Conservation (phyloP, 768 basidiomycete species). For the Porpolomopsis calyptriformis region DNA sequence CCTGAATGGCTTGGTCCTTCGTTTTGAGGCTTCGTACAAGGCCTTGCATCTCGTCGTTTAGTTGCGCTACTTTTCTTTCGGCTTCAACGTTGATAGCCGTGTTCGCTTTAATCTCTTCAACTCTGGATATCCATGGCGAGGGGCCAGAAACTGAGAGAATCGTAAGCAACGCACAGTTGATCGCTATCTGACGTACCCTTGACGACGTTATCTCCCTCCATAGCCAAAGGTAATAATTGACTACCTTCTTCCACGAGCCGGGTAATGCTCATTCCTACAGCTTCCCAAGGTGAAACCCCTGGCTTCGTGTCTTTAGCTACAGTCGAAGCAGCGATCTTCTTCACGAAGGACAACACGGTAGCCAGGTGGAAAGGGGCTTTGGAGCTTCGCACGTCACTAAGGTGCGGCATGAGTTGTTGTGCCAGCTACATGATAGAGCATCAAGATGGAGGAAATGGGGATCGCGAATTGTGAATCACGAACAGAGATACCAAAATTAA, state of each 20-base stretch:
- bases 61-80: conserved; percentile 73
- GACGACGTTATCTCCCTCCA: conserved; percentile 67
- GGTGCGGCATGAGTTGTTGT: conserved; percentile 77
- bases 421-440: conserved; percentile 50
- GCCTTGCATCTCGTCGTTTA: conserved; percentile 85
- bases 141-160: conserved; percentile 52
- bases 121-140: conserved; percentile 77
- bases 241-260: conserved; percentile 63
- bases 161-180: conserved; percentile 1
- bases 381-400: conserved; percentile 67
- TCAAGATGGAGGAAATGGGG: neutral
- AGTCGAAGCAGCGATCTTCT: conserved; percentile 60
- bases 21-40: conserved; percentile 73
- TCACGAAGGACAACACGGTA: conserved; percentile 59
- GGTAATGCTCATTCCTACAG: conserved; percentile 56
- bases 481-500: conserved; percentile 88
- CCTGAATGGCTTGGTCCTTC: conserved; percentile 88
- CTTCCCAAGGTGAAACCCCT: conserved; percentile 65
- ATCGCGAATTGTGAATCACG: conserved; percentile 15
- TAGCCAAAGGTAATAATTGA: conserved; percentile 55
- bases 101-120: conserved; percentile 73
- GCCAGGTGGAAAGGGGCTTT: conserved; percentile 72
- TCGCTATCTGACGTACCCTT: conserved; percentile 46
- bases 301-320: conserved; percentile 59
- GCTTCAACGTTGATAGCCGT: conserved; percentile 86